Evolutionary conservation across 176 grass and related monocot species (phyloP).

Genomic region (Musa troglodytarum): DNA sequence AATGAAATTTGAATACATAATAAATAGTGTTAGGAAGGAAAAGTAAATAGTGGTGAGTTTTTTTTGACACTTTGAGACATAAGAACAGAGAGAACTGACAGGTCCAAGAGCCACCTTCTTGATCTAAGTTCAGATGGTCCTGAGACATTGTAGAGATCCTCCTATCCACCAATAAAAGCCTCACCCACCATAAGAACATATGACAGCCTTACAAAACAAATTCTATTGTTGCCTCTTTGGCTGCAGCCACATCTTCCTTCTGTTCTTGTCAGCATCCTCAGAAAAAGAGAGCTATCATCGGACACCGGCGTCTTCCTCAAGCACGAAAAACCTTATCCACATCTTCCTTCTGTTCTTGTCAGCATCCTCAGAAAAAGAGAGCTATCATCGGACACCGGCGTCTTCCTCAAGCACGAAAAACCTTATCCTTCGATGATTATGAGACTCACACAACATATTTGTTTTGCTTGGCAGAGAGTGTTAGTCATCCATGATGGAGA

Average conservation of each 20-base stretch:
- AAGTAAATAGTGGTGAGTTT: no score
- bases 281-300: not conserved
- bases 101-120: no score
- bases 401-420: not conserved
- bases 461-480: not conserved
- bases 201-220: not conserved
- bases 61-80: no score
- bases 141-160: no score
- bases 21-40: no score
- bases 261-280: no score
- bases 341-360: no score
- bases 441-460: not conserved
- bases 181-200: not conserved
- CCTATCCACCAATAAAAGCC: not conserved
- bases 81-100: no score
- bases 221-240: not conserved
- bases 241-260: not conserved
- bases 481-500: constrained; percentile 36
- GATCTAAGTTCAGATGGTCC: no score
- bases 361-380: no score
- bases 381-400: not conserved
- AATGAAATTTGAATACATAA: no score
- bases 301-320: not conserved
- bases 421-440: not conserved
- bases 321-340: no score